Evolutionary conservation across 805 yeast species (phyloP).

Genomic region (Candida nanaspora): DNA sequence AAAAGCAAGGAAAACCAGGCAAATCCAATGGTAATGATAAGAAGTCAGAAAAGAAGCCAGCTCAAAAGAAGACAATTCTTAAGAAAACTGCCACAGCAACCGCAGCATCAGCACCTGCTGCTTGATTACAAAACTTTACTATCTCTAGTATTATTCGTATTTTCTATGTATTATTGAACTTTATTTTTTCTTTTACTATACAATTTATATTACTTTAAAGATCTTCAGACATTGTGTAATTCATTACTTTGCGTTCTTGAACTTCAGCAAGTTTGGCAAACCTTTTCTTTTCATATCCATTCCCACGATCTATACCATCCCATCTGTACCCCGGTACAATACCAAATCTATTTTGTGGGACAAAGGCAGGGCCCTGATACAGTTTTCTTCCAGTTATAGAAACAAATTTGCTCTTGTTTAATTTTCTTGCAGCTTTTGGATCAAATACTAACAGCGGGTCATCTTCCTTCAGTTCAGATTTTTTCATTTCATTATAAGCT

Average conservation of each 20-base stretch:
- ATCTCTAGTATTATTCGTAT: no score
- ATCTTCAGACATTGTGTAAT: conserved; percentile 34
- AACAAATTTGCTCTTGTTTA: conserved; percentile 6
- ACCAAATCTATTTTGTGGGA: conserved; percentile 65
- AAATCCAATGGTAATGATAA: not conserved
- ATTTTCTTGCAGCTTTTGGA: conserved; percentile 12
- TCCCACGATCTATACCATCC: conserved; percentile 90
- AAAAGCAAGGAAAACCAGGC: not conserved
- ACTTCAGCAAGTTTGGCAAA: conserved; percentile 35
- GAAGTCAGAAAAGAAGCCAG: not conserved
- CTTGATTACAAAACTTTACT: no score
- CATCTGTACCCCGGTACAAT: conserved; percentile 77
- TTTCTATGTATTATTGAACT: no score
- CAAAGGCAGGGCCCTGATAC: conserved; percentile 47
- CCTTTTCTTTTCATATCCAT: conserved; percentile 72
- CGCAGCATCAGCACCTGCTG: no score
- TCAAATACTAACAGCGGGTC: conserved; percentile 58
- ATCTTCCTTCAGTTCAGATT: conserved; percentile 34
- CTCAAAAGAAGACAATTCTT: not conserved
- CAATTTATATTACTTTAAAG: no score
- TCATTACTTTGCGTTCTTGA: conserved; percentile 23
- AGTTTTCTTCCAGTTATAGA: conserved; percentile 43
- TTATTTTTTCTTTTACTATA: no score
- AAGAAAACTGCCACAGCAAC: not conserved
- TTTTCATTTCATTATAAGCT: conserved; percentile 28